Conservation (phyloP, 768 basidiomycete species). For the Lentinula sp. region DNA sequence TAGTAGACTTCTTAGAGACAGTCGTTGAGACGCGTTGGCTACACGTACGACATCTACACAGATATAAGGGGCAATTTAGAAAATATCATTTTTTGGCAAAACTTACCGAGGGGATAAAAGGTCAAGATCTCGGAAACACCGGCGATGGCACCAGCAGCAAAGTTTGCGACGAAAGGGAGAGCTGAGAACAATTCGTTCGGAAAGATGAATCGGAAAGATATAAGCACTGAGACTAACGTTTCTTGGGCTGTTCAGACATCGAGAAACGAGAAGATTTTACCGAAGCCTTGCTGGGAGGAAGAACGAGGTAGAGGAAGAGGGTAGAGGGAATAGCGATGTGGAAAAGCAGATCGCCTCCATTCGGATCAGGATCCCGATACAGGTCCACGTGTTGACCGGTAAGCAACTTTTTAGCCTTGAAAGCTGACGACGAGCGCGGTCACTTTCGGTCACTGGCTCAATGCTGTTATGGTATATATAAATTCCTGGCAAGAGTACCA, state of each 20-base stretch:
- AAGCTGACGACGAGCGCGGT: background rate
- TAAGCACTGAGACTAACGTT: constrained; percentile 19
- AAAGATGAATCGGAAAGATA: background rate
- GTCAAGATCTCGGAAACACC: constrained; percentile 81
- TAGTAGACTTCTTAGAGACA: constrained; percentile 21
- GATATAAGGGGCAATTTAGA: background rate
- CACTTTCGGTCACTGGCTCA: background rate
- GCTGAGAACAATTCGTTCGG: constrained; percentile 34
- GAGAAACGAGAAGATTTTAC: constrained; percentile 4
- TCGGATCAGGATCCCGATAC: background rate
- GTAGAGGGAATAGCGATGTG: background rate
- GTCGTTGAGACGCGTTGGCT: background rate
- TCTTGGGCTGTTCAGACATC: constrained; percentile 19
- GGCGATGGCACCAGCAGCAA: constrained; percentile 93
- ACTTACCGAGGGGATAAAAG: constrained; percentile 80
- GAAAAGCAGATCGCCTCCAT: background rate
- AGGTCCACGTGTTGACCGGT: background rate
- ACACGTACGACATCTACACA: constrained; percentile 75
- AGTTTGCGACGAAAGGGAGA: constrained; percentile 83
- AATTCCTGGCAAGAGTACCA: constrained; percentile 86
- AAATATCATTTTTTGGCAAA: background rate
- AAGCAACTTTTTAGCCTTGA: background rate
- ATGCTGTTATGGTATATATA: constrained; percentile 71
- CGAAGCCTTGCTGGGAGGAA: background rate
- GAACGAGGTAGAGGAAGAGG: constrained; percentile 6